phyloP scores from a whole-genome alignment of 176 grass and related monocot genomes.

The Tillandsia leiboldiana region DNA sequence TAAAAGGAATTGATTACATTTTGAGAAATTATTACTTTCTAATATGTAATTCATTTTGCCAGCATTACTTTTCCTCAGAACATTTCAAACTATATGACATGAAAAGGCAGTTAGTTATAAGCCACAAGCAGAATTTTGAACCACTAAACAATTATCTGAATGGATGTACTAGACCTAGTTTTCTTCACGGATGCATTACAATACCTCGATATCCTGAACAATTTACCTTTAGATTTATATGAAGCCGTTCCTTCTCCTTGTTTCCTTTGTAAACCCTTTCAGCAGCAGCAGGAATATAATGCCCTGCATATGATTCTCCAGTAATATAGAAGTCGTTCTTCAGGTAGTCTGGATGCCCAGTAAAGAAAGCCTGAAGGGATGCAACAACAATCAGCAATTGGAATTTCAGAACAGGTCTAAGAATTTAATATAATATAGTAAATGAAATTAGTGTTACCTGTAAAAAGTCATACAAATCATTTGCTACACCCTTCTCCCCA shows the following conservation, averaged over 20 bases:
- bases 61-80: background rate
- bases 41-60: background rate
- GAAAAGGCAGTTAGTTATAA: background rate
- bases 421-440: background rate
- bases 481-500: slow-evolving; percentile 33
- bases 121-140: background rate
- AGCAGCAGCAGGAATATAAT: slow-evolving; percentile 50
- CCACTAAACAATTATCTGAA: background rate
- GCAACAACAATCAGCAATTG: background rate
- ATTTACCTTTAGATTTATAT: slow-evolving; percentile 44
- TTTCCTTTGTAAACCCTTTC: slow-evolving; percentile 42
- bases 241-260: slow-evolving; percentile 34
- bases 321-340: slow-evolving; percentile 52
- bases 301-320: slow-evolving; percentile 54
- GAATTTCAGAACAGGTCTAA: background rate
- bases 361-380: slow-evolving; percentile 36
- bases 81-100: background rate
- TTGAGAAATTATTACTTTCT: slow-evolving; percentile 3
- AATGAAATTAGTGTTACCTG: slow-evolving; percentile 23
- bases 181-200: background rate
- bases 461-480: slow-evolving; percentile 50
- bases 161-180: background rate
- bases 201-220: background rate
- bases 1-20: background rate
- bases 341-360: slow-evolving; percentile 30